Base-by-base conservation (phyloP, 768 basidiomycete genomes). In the Xerocomellus amylosporus region DNA sequence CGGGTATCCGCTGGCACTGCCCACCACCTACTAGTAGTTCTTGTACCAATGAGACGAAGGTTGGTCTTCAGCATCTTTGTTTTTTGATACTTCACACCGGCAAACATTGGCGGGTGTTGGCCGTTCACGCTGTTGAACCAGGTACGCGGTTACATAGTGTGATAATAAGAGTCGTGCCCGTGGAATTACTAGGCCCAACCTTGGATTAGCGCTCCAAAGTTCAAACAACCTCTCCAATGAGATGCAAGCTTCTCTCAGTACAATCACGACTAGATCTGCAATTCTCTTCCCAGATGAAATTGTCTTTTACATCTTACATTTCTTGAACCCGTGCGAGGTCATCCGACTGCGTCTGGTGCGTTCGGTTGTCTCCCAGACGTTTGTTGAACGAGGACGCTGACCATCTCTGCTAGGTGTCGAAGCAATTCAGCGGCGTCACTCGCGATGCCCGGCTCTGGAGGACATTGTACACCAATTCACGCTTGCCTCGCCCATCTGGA, bases 401-500 rank as follows among this genome's bases (percentile, higher is more conserved):
- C 34, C 24, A 24, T 39, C n/a, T 31, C n/a, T 41, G 4, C 20
- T 8, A 64, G 64, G 61, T 65, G 8, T 65, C 61, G 24, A 65
- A 40, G 41, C 56, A 58, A 36, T 58, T 60, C 53, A 39, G 53
- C 41, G 19, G 30, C 17, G 38, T 64, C 54, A 56, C 58, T 33
- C 47, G 45, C n/a, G 64, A 64, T 43, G 53, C 51, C 14, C 51
- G 54, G 1, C 36, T 64, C 3, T 64, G 64, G 64, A 59, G 58
- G 41, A 8, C 45, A n/a, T 41, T 64, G 5, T 64, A 64, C 30
- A 17, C 52, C 43, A 53, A 33, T 10, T 62, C 64, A 26, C 17
- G 41, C 34, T 38, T 64, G 19, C 60, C 55, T 31, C 64, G 64
- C 5, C 64, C 64, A 15, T 46, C 60, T n/a, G 64, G 64, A 10